phyloP scores from a whole-genome alignment of 495 filamentous ascomycete genomes.

The Penicillium bovifimosum region DNA sequence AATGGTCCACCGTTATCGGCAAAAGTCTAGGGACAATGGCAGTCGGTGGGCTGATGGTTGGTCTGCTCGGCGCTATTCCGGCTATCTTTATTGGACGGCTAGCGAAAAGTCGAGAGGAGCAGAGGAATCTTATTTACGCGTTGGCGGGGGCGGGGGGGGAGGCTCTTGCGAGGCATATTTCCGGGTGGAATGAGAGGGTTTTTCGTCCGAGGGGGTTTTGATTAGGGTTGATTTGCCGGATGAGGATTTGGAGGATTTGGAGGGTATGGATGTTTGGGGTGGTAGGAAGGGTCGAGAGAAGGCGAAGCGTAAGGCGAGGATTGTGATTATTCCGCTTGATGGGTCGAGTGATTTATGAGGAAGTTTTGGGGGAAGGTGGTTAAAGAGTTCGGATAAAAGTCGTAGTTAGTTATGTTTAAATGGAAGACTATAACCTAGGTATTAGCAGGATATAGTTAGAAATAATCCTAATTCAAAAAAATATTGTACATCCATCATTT shows the following conservation, averaged over 20 bases:
- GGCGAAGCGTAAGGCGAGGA: slow-evolving; percentile 23
- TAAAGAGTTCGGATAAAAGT: no score
- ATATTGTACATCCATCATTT: no score
- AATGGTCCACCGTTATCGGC: slow-evolving; percentile 33
- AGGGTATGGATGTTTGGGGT: slow-evolving; percentile 21
- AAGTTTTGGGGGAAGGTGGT: no score
- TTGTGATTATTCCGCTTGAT: slow-evolving; percentile 33
- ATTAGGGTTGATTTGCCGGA: slow-evolving; percentile 35
- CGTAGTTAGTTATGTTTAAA: no score
- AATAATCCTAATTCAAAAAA: no score
- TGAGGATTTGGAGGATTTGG: slow-evolving; percentile 24
- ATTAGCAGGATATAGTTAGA: no score
- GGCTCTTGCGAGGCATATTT: slow-evolving; percentile 22
- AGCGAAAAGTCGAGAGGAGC: slow-evolving; percentile 19
- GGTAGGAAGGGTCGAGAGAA: slow-evolving; percentile 10
- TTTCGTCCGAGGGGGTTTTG: slow-evolving; percentile 30
- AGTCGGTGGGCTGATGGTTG: slow-evolving; percentile 32
- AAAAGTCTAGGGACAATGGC: slow-evolving; percentile 30
- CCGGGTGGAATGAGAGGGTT: slow-evolving; percentile 32
- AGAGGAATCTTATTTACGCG: slow-evolving; percentile 24
- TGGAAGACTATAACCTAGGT: no score
- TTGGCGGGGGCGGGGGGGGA: slow-evolving; percentile 9
- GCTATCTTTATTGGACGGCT: slow-evolving; percentile 21
- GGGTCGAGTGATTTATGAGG: no score
- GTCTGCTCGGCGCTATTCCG: slow-evolving; percentile 28